phyloP scores from a whole-genome alignment of 148 eudicot species.

The Tetragonia tetragonoides region DNA sequence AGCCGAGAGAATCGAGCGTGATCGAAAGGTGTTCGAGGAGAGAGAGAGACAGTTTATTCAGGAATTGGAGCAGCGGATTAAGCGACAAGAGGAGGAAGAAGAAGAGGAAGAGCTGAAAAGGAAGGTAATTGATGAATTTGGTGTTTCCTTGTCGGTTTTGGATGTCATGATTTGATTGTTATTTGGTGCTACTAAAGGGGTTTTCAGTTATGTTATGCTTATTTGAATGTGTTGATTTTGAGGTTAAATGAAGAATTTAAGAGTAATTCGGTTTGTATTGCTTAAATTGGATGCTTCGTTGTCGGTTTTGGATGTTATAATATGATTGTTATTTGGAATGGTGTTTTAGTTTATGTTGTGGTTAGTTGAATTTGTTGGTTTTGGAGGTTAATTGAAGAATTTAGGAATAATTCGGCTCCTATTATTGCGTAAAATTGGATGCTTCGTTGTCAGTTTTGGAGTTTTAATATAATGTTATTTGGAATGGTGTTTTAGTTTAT shows the following conservation, averaged over 20 bases:
- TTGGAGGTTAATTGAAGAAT: background rate
- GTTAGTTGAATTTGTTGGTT: background rate
- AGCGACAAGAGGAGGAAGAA: conserved; percentile 35
- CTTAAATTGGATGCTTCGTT: background rate
- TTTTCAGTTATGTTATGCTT: too few species aligned
- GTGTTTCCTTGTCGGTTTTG: too few species aligned
- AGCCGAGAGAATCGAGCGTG: conserved; percentile 58
- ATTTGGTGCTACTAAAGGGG: too few species aligned
- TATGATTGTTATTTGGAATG: background rate
- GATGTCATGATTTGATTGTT: too few species aligned
- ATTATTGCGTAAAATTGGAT: too few species aligned
- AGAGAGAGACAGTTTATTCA: conserved; percentile 58
- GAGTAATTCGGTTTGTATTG: conserved; percentile 38
- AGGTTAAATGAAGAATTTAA: conserved; percentile 36
- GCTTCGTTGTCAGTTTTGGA: too few species aligned
- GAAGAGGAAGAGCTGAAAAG: conserved; percentile 35
- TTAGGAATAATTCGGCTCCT: too few species aligned
- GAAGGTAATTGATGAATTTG: too few species aligned
- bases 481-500: too few species aligned
- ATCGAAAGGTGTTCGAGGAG: conserved; percentile 65
- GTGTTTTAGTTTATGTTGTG: background rate
- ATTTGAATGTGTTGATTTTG: too few species aligned
- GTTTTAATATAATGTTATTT: too few species aligned
- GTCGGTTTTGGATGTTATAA: background rate
- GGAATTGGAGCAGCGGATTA: conserved; percentile 43